Percentiles rank a stretch among this genome's conserved stretches.
Evolutionary conservation across 208 protist genomes (phyloP).

Genomic region (Entamoeba invadens): DNA sequence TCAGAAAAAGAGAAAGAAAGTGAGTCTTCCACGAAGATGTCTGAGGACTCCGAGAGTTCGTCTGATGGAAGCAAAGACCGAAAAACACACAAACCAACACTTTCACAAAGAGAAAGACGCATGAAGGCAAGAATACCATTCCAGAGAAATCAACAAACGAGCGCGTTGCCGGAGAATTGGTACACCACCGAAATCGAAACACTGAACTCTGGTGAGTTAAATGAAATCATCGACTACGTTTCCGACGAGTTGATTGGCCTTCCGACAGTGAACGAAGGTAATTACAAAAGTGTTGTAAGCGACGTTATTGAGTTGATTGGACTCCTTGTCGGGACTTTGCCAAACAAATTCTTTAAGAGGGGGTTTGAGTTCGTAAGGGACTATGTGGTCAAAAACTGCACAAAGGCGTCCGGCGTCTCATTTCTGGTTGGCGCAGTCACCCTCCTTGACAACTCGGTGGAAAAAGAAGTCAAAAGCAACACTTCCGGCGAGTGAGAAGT

Average conservation of each 20-base stretch:
- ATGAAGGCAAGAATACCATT: background rate
- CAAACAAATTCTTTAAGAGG: background rate
- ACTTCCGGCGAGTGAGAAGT: too few relatives aligned
- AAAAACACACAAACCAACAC: too few relatives aligned
- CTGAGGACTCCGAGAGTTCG: background rate
- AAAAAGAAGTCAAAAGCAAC: too few relatives aligned
- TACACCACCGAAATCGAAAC: background rate
- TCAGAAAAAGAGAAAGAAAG: background rate
- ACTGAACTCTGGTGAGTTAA: background rate
- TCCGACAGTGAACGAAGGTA: background rate
- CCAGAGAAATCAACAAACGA: background rate
- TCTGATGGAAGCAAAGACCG: background rate
- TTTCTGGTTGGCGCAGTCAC: background rate
- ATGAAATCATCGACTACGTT: background rate
- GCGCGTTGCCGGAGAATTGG: background rate
- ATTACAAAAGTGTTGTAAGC: background rate
- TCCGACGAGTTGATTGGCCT: background rate
- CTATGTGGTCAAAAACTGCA: background rate
- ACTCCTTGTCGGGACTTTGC: background rate
- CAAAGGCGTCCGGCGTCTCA: background rate
- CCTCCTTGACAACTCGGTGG: background rate
- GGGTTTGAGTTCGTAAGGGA: background rate
- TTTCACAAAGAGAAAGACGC: too few relatives aligned
- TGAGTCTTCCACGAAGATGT: too few relatives aligned
- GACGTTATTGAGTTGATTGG: background rate